phyloP scores from a whole-genome alignment of 2,329 filamentous ascomycete genomes.

The Huntiella decipiens region DNA sequence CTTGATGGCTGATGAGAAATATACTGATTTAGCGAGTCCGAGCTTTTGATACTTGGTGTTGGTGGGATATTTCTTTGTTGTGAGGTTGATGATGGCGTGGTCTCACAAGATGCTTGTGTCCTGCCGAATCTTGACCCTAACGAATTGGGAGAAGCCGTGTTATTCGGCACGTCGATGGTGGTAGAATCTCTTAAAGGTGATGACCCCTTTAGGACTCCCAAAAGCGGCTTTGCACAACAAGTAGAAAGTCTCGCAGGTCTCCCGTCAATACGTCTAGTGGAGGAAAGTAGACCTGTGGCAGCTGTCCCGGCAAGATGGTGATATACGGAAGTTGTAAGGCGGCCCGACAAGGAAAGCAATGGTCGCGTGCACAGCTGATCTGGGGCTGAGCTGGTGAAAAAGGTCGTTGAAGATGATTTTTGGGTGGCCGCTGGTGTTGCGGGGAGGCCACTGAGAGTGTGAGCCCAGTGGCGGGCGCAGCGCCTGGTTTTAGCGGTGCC shows the following conservation, averaged over 20 bases:
- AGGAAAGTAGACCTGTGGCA: not conserved
- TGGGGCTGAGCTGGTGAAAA: not conserved
- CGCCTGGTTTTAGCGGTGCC: not conserved
- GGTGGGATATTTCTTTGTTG: not conserved
- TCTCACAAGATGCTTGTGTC: too few relatives aligned
- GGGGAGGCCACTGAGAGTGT: not conserved
- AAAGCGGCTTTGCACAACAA: too few relatives aligned
- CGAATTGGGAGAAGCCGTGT: not conserved
- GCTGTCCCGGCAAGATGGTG: not conserved
- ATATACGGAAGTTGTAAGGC: not conserved
- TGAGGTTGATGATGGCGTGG: not conserved
- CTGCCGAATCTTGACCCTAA: not conserved
- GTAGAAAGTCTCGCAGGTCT: too few relatives aligned
- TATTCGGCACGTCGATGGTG: not conserved
- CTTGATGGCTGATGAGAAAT: not conserved
- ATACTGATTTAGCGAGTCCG: conserved; percentile 1
- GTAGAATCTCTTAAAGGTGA: not conserved
- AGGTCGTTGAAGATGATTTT: not conserved
- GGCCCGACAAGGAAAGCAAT: too few relatives aligned
- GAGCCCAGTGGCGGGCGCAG: not conserved
- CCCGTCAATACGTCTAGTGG: not conserved
- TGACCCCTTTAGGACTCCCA: not conserved
- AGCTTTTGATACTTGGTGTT: not conserved
- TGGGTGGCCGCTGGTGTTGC: not conserved
- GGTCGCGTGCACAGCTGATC: too few relatives aligned